phyloP scores from a whole-genome alignment of 2,329 filamentous ascomycete species.

The Ceratocystis alfenasii region DNA sequence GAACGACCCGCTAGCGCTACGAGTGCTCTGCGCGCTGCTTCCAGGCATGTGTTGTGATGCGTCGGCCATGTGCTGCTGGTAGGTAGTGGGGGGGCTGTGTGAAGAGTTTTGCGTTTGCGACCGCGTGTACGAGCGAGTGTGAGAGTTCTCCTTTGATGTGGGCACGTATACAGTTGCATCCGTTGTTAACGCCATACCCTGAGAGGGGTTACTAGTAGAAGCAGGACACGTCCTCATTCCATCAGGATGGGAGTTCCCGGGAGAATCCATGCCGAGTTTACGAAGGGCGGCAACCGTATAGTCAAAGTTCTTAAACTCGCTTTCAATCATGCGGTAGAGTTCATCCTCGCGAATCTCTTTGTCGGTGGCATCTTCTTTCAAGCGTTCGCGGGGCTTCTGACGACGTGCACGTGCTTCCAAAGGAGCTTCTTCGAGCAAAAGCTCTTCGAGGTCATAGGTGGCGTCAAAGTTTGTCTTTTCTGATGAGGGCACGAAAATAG shows the following conservation, averaged over 20 bases:
- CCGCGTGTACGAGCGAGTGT: slow-evolving; percentile 21
- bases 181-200: slow-evolving; percentile 37
- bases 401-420: slow-evolving; percentile 82
- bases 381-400: slow-evolving; percentile 81
- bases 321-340: slow-evolving; percentile 86
- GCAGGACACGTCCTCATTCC: neutral
- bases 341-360: slow-evolving; percentile 93
- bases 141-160: slow-evolving; percentile 24
- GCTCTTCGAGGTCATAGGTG: slow-evolving; percentile 90
- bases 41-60: slow-evolving; percentile 15
- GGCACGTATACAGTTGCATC: slow-evolving; percentile 38
- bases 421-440: slow-evolving; percentile 86
- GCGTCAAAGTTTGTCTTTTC: slow-evolving; percentile 99
- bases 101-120: neutral
- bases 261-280: slow-evolving; percentile 18
- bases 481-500: slow-evolving; percentile 82
- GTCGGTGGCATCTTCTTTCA: slow-evolving; percentile 88
- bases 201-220: neutral
- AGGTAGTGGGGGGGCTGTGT: slow-evolving; percentile 5
- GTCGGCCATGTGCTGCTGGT: slow-evolving; percentile 9
- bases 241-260: neutral
- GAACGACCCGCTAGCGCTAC: slow-evolving; percentile 17
- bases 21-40: slow-evolving; percentile 19
- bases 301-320: slow-evolving; percentile 87
- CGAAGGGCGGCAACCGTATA: slow-evolving; percentile 65